Evolutionary conservation across 2,329 filamentous ascomycete species (phyloP), one percentile per base, ranked within the genome.

Genomic region (Xylariaceae sp.): DNA sequence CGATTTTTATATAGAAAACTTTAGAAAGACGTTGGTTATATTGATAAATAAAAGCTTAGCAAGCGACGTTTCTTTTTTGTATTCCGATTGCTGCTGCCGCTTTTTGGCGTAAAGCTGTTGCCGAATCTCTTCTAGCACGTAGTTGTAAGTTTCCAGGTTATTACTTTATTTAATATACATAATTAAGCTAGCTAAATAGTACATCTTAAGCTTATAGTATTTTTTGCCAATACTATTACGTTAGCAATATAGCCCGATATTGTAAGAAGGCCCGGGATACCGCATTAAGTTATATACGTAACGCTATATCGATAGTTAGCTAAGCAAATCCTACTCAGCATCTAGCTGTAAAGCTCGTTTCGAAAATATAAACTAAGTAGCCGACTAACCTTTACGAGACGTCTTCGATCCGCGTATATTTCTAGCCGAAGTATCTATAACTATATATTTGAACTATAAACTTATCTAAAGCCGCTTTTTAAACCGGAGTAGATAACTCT

Each of bases 21-120:
- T 33, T 4, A 10, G 38, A n/a, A 41, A n/a, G 6, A 41, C 22
- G 22, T 41, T 41, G 20, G 25, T 41, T n/a, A 41, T 41, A 5
- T 41, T 27, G 23, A 41, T 41, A 14, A 19, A 20, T 10, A 10
- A n/a, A 10, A 10, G 4, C 11, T 32, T 27, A 12, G 38, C n/a
- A 12, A 20, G n/a, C 8, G 23, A 32, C 8, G 19, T n/a, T 17
- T 29, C 32, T 23, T n/a, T 41, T 10, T 41, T 3, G 10, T n/a
- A 23, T 41, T 41, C n/a, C 32, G 7, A 17, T 17, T 11, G 22
- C 12, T 32, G 3, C 10, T 41, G 22, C 4, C 32, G 21, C 23
- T 41, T 10, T 33, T 41, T 19, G 7, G 25, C 4, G 5, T 32
- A 41, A 14, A 41, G 4, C 11, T 41, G 19, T 5, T 41, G 11